Conservation (phyloP, 148 eudicot species). For the Linanthus parryae region DNA sequence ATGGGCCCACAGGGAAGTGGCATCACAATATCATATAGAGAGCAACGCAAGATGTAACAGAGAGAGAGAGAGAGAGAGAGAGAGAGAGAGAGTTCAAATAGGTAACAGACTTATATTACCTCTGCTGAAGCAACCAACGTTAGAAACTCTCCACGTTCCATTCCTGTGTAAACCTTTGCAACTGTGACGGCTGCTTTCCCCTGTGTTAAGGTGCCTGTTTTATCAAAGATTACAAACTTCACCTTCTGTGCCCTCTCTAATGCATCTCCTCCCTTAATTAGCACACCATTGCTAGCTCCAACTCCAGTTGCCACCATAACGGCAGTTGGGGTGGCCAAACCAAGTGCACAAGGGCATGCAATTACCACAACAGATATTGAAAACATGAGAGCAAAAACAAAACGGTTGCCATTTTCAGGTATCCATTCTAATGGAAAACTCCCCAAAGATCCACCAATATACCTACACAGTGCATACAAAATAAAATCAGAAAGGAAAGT, state of each 20-base stretch:
- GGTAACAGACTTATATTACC: constrained; percentile 29
- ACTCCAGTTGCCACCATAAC: constrained; percentile 99
- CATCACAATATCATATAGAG: too few relatives aligned
- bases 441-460: constrained; percentile 60
- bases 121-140: constrained; percentile 98
- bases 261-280: constrained; percentile 99
- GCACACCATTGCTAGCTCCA: constrained; percentile 93
- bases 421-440: constrained; percentile 76
- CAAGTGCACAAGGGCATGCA: constrained; percentile 98
- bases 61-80: neutral
- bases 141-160: constrained; percentile 91
- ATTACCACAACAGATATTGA: constrained; percentile 92
- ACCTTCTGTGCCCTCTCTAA: constrained; percentile 91
- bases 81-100: neutral
- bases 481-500: neutral
- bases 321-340: constrained; percentile 98
- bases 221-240: constrained; percentile 83
- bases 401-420: constrained; percentile 73
- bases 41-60: neutral
- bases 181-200: constrained; percentile 86
- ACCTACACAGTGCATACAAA: constrained; percentile 40
- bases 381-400: constrained; percentile 95
- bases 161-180: constrained; percentile 65
- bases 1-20: neutral
- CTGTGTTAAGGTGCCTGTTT: constrained; percentile 95